Evolutionary conservation across 805 yeast species (phyloP).

Genomic region (Kockiozyma suomiensis): DNA sequence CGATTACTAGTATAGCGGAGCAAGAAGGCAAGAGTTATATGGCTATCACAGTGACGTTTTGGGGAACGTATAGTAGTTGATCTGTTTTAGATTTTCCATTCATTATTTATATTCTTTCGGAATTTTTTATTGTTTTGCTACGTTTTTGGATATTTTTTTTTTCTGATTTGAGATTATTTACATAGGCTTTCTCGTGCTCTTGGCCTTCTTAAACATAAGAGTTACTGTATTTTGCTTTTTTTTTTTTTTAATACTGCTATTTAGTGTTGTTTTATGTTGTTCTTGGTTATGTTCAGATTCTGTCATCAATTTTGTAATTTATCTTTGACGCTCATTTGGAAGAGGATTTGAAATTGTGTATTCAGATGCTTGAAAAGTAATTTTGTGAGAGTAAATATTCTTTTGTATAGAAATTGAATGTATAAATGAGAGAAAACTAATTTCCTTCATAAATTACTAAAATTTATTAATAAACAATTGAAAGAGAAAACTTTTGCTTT

Average conservation of each 20-base stretch:
- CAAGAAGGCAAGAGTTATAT: constrained; percentile 27
- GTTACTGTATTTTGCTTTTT: neutral
- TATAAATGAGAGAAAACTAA: neutral
- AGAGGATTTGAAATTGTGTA: neutral
- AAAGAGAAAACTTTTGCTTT: too few species aligned
- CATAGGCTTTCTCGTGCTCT: constrained; percentile 4
- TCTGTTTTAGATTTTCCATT: constrained; percentile 1
- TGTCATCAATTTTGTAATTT: neutral
- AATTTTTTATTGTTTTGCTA: neutral
- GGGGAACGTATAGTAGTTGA: constrained; percentile 19
- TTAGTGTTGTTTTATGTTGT: neutral
- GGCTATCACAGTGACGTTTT: constrained; percentile 23
- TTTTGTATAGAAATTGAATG: too few species aligned
- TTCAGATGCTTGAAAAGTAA: neutral
- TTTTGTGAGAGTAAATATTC: neutral
- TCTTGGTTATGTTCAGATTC: neutral
- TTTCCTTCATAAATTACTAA: neutral
- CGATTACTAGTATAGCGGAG: constrained; percentile 18
- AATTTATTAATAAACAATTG: neutral
- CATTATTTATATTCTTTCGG: neutral
- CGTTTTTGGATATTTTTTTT: neutral
- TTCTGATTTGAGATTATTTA: neutral
- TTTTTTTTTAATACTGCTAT: neutral
- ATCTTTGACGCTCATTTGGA: neutral
- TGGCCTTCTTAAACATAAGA: neutral